Conservation (phyloP, 495 filamentous ascomycete genomes). For the Podospora pseudopauciseta region DNA sequence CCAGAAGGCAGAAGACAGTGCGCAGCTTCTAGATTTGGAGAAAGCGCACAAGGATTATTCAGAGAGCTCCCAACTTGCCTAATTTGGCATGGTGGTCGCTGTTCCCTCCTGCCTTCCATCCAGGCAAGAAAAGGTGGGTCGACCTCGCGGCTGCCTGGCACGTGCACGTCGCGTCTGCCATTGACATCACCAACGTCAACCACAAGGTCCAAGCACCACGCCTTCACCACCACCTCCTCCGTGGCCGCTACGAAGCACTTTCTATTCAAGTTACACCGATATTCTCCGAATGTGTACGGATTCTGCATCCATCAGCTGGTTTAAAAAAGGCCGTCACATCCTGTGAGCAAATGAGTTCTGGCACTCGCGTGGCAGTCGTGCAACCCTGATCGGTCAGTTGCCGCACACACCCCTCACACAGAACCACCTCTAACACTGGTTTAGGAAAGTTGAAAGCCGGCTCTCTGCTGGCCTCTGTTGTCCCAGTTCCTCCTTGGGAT, state of each 20-base stretch:
- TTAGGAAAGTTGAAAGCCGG: neutral
- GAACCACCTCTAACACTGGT: neutral
- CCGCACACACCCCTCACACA: neutral
- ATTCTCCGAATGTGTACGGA: neutral
- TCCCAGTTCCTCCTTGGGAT: neutral
- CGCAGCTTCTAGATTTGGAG: too few relatives aligned
- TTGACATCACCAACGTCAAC: neutral
- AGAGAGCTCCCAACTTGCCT: too few relatives aligned
- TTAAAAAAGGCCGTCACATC: neutral
- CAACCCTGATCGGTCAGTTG: neutral
- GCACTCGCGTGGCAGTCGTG: neutral
- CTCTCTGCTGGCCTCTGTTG: neutral
- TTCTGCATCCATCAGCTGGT: neutral
- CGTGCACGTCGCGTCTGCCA: neutral
- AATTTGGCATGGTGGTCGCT: too few relatives aligned
- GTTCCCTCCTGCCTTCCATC: too few relatives aligned
- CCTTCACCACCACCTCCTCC: neutral
- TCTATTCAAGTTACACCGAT: neutral
- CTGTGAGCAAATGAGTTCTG: neutral
- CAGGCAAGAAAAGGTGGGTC: neutral
- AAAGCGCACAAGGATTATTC: too few relatives aligned
- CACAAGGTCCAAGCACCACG: neutral
- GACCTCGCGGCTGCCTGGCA: neutral
- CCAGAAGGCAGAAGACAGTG: too few relatives aligned
- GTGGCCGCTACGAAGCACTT: neutral